Evolutionary conservation across 2,329 filamentous ascomycete species (phyloP), one percentile per base, ranked within the genome.

Genomic region (Colletotrichum scovillei): DNA sequence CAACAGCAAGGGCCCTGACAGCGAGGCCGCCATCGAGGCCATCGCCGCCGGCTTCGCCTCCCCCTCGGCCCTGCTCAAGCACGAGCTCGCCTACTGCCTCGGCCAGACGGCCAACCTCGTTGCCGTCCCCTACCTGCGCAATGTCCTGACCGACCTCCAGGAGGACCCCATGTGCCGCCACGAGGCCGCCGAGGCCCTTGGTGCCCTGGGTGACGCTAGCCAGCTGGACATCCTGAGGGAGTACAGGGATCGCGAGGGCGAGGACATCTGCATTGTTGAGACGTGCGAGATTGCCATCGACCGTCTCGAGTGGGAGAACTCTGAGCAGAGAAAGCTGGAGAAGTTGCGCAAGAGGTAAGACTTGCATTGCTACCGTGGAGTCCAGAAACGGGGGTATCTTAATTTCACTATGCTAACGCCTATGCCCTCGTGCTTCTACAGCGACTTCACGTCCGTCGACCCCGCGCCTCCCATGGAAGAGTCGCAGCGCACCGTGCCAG

Each of bases 261-360:
- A 98, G 84, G 89, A 92, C 42, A 91, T 93, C 32, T 93, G 95
- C 52, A 92, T 99, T n/a, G 90, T 90, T 55, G 95, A 99, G 88
- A 99, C 97, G 0, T 99, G 97, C 82, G 97, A 99, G 81, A 97
- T 99, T 81, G 96, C 97, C 6, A 93, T 98, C 70, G 95, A 95
- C 79, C 91, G 97, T 76, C 97, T 99, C 79, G 89, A 95, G 82
- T 99, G 97, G 96, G 95, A 97, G 83, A 93, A 94, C 78, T 94
- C 92, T 2, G 89, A 92, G 78, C 87, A 90, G 78, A 88, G 90
- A 75, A 92, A 92, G 81, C 84, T 86, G 56, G 95, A 98, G 85
- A 94, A 93, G 81, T 81, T 98, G 82, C 93, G 92, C 81, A 88
- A 93, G 80, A 97, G 95, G 95, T 96, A 86, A 76, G 86, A 67